Evolutionary conservation across 805 yeast species (phyloP).

Genomic region (Saccharomycopsis capsularis): DNA sequence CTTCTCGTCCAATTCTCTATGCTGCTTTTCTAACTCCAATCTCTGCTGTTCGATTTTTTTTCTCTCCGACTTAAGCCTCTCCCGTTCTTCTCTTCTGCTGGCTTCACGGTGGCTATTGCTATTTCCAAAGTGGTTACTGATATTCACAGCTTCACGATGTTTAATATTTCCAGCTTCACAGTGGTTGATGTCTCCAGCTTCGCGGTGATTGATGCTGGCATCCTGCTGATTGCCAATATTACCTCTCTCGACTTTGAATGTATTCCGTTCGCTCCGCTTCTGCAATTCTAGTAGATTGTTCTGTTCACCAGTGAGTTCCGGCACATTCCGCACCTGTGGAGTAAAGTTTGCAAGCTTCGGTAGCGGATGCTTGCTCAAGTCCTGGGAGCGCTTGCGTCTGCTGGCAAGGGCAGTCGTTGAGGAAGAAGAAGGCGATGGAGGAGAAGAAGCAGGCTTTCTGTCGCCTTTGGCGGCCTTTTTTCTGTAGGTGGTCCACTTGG

Average conservation of each 20-base stretch:
- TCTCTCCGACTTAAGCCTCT: slow-evolving; percentile 13
- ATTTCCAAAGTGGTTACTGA: not conserved
- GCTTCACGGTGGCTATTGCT: not conserved
- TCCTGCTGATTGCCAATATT: not conserved
- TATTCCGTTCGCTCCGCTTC: not conserved
- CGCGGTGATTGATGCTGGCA: not conserved
- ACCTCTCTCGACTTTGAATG: not conserved
- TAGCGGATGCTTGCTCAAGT: slow-evolving; percentile 19
- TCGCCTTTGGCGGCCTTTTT: slow-evolving; percentile 28
- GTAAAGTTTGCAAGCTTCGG: slow-evolving; percentile 8
- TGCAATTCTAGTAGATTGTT: not conserved
- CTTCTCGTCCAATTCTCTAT: slow-evolving; percentile 12
- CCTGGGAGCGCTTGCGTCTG: slow-evolving; percentile 19
- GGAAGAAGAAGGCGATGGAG: not conserved
- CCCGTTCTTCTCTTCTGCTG: slow-evolving; percentile 10
- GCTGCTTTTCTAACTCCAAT: slow-evolving; percentile 18
- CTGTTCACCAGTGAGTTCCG: not conserved
- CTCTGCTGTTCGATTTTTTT: slow-evolving; percentile 13
- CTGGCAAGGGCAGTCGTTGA: slow-evolving; percentile 4
- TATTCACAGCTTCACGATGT: too few relatives aligned
- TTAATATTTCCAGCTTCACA: too few relatives aligned
- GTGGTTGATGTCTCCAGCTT: too few relatives aligned
- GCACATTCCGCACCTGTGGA: not conserved
- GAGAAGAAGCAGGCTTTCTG: not conserved
- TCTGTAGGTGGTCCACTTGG: slow-evolving; percentile 46